Base-by-base conservation (phyloP, 129 eudicot genomes). In the Chrysanthemum lavandulifolium region DNA sequence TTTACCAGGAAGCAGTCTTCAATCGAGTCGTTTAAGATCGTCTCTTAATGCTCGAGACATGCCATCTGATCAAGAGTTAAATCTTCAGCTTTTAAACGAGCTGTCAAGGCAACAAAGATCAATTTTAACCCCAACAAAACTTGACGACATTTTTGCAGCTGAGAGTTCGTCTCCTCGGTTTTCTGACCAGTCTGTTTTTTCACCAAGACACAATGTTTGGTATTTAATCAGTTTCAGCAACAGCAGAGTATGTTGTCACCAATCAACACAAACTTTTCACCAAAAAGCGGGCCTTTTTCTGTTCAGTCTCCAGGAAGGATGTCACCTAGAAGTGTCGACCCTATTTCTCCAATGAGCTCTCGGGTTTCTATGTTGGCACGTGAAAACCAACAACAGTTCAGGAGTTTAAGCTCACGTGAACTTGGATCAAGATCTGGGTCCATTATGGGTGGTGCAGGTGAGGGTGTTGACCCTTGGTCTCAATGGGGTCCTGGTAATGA, bases 371-470 rank as follows among this genome's bases (percentile, higher is more conserved):
- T 79, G 76, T 54, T 88, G 75, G 82, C 85, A 14, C 87, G 85
- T 9, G 92, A 89, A 77, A 85, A 81, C 61, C 93, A 84, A 59
- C 86, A 78, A 21, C 90, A 85, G 72, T 84, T 91, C 13, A 78
- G 96, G 48, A 91, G 97, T 66, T 86, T 88, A 40, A 91, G 97
- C 70, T 91, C 96, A 10, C 90, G 96, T 3, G 92, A 88, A 25
- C 96, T 91, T 33, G 90, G 92, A 4, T 82, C 90, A 31, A 86
- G 80, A 60, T 80, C 81, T 8, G 62, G 71, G 64, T 81, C 78
- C 14, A 65, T 73, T 58, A 40, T 69, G 33, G 89, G 81, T 16
- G 89, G 81, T 16, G 67, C 82, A 0, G 73, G 79, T 40, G 47
- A 40, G 47, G 47, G 47, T 13, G 76, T 65, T 45, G 87, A 82